Evolutionary conservation across 192 early-diverging fungal species (phyloP), one percentile per base, ranked within the genome.

Genomic region (Jimgerdemannia lactiflua): DNA sequence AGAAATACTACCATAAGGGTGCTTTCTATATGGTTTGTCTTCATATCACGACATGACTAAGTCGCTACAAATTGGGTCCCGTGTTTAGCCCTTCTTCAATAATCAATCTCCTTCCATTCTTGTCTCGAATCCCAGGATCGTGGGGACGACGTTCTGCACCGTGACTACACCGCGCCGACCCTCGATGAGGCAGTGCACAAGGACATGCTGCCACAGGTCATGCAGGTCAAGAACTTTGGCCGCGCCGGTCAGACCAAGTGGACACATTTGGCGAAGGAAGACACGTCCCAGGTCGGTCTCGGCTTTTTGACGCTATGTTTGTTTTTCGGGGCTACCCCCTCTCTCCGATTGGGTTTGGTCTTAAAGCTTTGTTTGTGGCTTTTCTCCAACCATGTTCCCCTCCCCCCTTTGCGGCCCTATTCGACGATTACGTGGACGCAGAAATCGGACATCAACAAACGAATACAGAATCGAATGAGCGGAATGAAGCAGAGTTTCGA

Each of bases 141-240:
- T 1, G 82, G 86, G 3, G 85, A 87, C 54, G 85, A 84, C 1
- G 75, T 95, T 64, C 78, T 90, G 42, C 82, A 89, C 64, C 81
- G 92, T 42, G 91, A 94, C 67, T 91, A 92, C 67, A 79, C 85
- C n/a, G 85, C 80, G 43, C 88, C 94, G n/a, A 95, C 94, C 6
- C 75, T 89, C 4, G 91, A 92, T 69, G 92, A 94, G 80, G 82
- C 76, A 3, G 73, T 74, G 6, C 79, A 79, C 65, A 94, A 90
- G 77, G 84, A 92, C n/a, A 75, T 88, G 9, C 81, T 97, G 14
- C 95, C 95, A 42, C 89, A 89, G 70, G 89, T 97, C 7, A 95
- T 96, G 92, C 94, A 95, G 79, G 95, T 95, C 44, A 94, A 95
- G 75, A 95, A 95, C 73, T 97, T 96, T 89, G 95, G 95, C 66